Base-by-base conservation (phyloP, 2,329 filamentous ascomycete species). In the Colletotrichum viniferum region DNA sequence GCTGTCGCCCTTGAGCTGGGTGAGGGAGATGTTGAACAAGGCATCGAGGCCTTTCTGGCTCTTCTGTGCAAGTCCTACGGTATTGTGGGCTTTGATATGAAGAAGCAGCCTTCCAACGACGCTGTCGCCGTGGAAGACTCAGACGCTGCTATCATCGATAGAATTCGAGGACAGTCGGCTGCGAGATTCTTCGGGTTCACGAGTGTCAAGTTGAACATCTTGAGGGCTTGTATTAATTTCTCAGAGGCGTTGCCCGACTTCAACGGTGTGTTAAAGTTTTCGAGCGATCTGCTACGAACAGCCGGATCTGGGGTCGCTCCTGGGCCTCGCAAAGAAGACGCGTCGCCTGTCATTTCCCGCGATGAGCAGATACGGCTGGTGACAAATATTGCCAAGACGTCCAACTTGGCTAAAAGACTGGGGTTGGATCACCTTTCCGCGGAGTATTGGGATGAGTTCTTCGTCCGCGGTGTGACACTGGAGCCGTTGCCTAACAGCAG, bases 401-500 rank as follows among this genome's bases (percentile, higher is more conserved):
- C 96, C 34, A 91, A 89, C 36, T 91, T 97, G n/a, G 93, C 94
- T 1, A 91, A 91, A 76, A 93, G 94, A 74, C 85, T 98, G 30
- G 96, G 96, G 1, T 86, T 96, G 32, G 86, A 90, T 7, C 86
- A 93, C 71, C 84, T 96, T 56, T 89, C 92, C 68, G 96, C 95
- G 7, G 94, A 97, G 79, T 99, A 98, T 82, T 99, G 97, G 97
- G 97, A 99, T 82, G 95, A 98, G 80, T 98, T 98, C 79, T 87
- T 99, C 10, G 90, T 99, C 62, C 92, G 97, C 65, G 92, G 92
- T 77, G 87, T 98, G 79, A 91, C 93, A 70, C 86, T 98, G 58
- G 91, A 96, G 66, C 87, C 94, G 28, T 83, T 91, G 48, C 87
- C 92, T 12, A 84, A 87, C 56, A 88, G 89, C 13, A 89, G 90